Base-by-base conservation (phyloP, 2,329 filamentous ascomycete genomes). In the Penicillium frequentans region DNA sequence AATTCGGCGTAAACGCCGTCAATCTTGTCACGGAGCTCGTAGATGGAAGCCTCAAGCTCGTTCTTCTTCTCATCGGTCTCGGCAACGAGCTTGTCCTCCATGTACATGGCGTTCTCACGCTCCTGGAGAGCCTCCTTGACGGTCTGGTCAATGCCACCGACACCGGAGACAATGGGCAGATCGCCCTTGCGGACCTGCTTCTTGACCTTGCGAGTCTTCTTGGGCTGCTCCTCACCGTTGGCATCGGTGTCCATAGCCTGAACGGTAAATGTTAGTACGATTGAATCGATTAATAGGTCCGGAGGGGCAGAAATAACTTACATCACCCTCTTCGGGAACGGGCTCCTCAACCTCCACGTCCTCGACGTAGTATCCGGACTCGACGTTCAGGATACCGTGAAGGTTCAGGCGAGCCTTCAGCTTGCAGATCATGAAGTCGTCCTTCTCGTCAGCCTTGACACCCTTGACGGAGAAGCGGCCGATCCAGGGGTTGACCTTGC, bases 51-150 rank as follows among this genome's bases (percentile, higher is more conserved):
- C 84, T 99, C 95, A 53, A 99, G 90, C 80, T 98, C 93, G 82
- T 99, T 99, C 91, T 98, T 99, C 87, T 96, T 96, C 82, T 98
- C 92, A 75, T 98, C 95, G 37, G 95, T 99, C 76, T 98, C 95
- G 68, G 90, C 91, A 55, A 99, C 93, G 57, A 98, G 88, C 85
- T 98, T 99, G 81, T 99, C 95, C 78, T 97, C 92, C 86, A 96
- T 93, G 68, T 92, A 86, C 95, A 99, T 98, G 68, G 87, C 75
- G 65, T 87, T 84, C 81, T 99, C 95, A 76, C 88, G 88, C 84
- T 99, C 95, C 46, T 59, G 57, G 45, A 59, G 57, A 19, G 81
- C 71, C 60, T 86, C 80, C 82, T 90, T 93, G 72, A 81, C 73
- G 16, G 82, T 68, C 49, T 85, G 76, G 61, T 96, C 92, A 56